Conservation (phyloP, 371 early-diverging fungal genomes). For the Apophysomyces trapeziformis region DNA sequence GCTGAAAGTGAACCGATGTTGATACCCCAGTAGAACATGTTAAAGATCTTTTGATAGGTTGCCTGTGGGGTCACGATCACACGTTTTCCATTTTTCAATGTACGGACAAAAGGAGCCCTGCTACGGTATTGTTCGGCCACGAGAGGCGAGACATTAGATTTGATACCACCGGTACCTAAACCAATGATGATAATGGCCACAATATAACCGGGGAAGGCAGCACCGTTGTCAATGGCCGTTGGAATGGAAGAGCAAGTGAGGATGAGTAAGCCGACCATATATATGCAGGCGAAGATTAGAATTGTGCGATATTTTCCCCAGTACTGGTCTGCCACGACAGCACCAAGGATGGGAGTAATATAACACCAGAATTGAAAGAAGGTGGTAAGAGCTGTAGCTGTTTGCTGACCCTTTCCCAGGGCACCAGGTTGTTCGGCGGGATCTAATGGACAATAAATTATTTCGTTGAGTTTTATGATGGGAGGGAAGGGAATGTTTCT, state of each 20-base stretch:
- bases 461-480: neutral
- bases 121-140: constrained; percentile 54
- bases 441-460: constrained; percentile 22
- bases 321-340: constrained; percentile 79
- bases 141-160: constrained; percentile 54
- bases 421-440: constrained; percentile 55
- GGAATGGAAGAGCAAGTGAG: constrained; percentile 68
- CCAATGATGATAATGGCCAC: constrained; percentile 74
- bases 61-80: constrained; percentile 58
- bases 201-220: constrained; percentile 69
- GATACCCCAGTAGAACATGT: constrained; percentile 81
- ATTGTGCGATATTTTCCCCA: constrained; percentile 86
- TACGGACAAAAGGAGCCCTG: constrained; percentile 34
- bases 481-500: neutral
- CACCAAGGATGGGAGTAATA: constrained; percentile 80
- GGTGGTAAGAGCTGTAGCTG: constrained; percentile 71
- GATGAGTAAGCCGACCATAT: constrained; percentile 70
- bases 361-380: constrained; percentile 86
- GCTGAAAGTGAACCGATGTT: constrained; percentile 76
- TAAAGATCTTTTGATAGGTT: constrained; percentile 53
- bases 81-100: constrained; percentile 32
- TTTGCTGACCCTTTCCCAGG: constrained; percentile 52
- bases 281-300: constrained; percentile 64
- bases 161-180: constrained; percentile 58
- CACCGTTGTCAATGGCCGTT: constrained; percentile 50